Conservation (phyloP, 2,329 filamentous ascomycete genomes). For the Metarhizium sp. region DNA sequence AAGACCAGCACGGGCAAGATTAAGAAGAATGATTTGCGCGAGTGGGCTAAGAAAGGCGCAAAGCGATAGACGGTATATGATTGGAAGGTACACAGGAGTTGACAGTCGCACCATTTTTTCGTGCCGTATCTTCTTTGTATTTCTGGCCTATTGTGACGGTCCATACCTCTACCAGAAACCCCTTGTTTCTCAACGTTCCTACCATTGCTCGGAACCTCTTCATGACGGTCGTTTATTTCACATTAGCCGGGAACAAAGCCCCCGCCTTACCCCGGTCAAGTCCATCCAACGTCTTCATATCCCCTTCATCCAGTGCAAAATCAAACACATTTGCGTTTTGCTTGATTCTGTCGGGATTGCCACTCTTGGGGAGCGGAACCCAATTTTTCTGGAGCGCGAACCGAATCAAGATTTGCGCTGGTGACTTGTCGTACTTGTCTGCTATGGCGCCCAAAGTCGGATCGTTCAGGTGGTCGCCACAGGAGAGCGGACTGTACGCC, state of each 20-base stretch:
- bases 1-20: constrained; percentile 98
- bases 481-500: constrained; percentile 29
- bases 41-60: constrained; percentile 53
- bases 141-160: background rate
- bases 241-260: constrained; percentile 22
- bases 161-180: background rate
- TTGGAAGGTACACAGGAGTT: background rate
- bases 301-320: constrained; percentile 46
- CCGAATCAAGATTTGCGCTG: constrained; percentile 58
- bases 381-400: constrained; percentile 63
- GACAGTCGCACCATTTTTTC: background rate
- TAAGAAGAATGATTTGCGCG: constrained; percentile 84
- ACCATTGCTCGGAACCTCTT: background rate
- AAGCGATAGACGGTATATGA: constrained; percentile 3
- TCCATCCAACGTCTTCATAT: constrained; percentile 37
- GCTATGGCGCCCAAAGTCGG: constrained; percentile 45
- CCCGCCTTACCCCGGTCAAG: constrained; percentile 19
- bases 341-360: constrained; percentile 46
- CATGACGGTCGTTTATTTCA: constrained; percentile 7
- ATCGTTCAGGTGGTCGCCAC: constrained; percentile 35
- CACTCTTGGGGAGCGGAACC: constrained; percentile 60
- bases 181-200: background rate
- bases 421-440: constrained; percentile 48
- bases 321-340: constrained; percentile 52
- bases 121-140: background rate